Percentiles rank a stretch among this genome's conserved stretches.
phyloP scores from a whole-genome alignment of 2,329 filamentous ascomycete species.

The Acephala macrosclerotiorum region DNA sequence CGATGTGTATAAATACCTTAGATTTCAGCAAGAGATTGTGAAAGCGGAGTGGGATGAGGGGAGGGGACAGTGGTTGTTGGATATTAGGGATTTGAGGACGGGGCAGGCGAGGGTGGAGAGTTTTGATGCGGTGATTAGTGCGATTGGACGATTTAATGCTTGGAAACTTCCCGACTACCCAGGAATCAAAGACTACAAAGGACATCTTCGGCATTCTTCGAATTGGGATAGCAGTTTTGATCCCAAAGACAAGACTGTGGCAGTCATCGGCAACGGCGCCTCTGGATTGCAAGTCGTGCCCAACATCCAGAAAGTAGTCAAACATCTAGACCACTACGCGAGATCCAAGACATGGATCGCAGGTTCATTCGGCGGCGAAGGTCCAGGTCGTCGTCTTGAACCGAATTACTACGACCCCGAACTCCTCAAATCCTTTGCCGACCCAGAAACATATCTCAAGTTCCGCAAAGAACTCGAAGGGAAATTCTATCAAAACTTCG shows the following conservation, averaged over 20 bases:
- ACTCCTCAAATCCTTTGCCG: slow-evolving; percentile 61
- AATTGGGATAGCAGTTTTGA: slow-evolving; percentile 64
- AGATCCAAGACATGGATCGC: slow-evolving; percentile 70
- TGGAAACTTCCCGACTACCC: slow-evolving; percentile 70
- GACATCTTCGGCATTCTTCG: slow-evolving; percentile 64
- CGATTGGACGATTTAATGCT: slow-evolving; percentile 71
- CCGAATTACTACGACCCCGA: slow-evolving; percentile 62
- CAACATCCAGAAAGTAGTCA: slow-evolving; percentile 44
- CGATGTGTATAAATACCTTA: slow-evolving; percentile 65
- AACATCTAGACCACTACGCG: slow-evolving; percentile 46
- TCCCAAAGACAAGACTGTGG: slow-evolving; percentile 55
- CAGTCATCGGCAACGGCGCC: slow-evolving; percentile 59
- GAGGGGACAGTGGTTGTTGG: slow-evolving; percentile 57
- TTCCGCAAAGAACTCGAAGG: slow-evolving; percentile 65
- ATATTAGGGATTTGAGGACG: slow-evolving; percentile 48
- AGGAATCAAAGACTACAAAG: slow-evolving; percentile 57
- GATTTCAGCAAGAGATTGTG: slow-evolving; percentile 62
- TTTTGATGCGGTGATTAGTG: slow-evolving; percentile 67
- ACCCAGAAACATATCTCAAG: slow-evolving; percentile 63
- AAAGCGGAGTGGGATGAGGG: slow-evolving; percentile 62
- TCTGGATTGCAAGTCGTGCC: slow-evolving; percentile 61
- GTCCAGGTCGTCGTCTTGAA: slow-evolving; percentile 43
- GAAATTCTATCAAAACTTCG: slow-evolving; percentile 64
- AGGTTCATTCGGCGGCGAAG: slow-evolving; percentile 48
- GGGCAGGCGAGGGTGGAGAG: slow-evolving; percentile 51